Base-by-base conservation (phyloP, 257 asterid genomes). In the Schizonepeta tenuifolia region DNA sequence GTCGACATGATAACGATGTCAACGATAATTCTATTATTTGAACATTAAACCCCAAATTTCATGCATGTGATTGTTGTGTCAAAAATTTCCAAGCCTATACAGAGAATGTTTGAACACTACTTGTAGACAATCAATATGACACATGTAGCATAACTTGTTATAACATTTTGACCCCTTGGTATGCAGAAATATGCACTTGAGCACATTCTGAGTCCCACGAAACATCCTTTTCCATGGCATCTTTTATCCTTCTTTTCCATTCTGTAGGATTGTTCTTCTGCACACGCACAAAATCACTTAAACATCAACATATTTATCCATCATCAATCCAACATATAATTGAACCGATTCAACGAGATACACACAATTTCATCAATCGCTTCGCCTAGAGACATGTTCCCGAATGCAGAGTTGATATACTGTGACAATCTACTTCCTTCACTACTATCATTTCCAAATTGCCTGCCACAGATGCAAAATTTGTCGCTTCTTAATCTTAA, bases 121-220 rank as follows among this genome's bases (percentile, higher is more conserved):
- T 7, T 17, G 7, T 49, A 5, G 21, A 7, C 21, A 46, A 46
- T 14, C 5, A 15, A 46, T 17, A 47, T 15, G 8, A 10, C 18
- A 26, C 46, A 9, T 38, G 36, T 20, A 13, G 4, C 20, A 12
- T 7, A 12, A 36, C 21, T 9, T 24, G 51, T 77, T 69, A 86
- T 51, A 86, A 67, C 36, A 60, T 68, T 69, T 80, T 84, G n/a
- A 86, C 57, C 8, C 79, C 63, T 70, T 84, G 41, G 78, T 91
- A 91, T 22, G 95, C 90, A 26, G 86, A 78, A 73, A 85, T 18
- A 77, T 89, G 96, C 46, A 83, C 75, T 50, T 85, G 90, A 6
- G 79, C 83, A 73, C 91, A 86, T 70, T 87, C 90, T 15, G 93
- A 81, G 59, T 85, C 95, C 96, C 96, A 86, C 0, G 96, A 89